Evolutionary conservation across 768 basidiomycete genomes (phyloP), one percentile per base, ranked within the genome.

Genomic region (Termitomyces sp.): DNA sequence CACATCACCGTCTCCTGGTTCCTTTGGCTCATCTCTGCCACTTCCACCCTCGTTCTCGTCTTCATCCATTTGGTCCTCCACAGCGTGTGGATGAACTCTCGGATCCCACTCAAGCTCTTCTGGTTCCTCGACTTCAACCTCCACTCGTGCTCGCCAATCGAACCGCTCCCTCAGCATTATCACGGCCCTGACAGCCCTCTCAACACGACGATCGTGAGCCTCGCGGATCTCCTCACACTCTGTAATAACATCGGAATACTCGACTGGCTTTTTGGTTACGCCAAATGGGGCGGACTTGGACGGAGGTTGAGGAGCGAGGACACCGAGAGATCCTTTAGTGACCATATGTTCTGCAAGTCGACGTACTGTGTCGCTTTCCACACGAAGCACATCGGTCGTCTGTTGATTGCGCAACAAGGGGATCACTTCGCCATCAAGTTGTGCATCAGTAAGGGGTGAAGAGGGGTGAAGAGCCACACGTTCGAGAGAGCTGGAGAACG

Each of bases 61-160:
- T 32, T 53, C 60, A 28, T 57, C 56, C 32, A 56, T 51, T 20
- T 40, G 53, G 20, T 56, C 62, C 3, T 49, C 60, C 20, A 46
- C 50, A 14, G 14, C 51, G 35, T 52, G 48, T 14, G 55, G 56
- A 43, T 62, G 56, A 47, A 74, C 32, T 43, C 82, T 74, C 4
- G 86, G 85, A 62, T 86, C 86, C 85, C 86, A 88, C 20, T 82
- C 84, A 38, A 88, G 71, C 60, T 90, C 90, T 62, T 90, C 88
- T 3, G 87, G 88, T 68, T 91, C 89, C 61, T 88, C 89, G 14
- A 84, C 82, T 64, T 87, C 85, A 13, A 91, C 89, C 59, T 83
- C 84, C 22, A 92, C 87, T n/a, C 91, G 77, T 62, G 84, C 82
- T 67, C 85, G 86, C 87, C 90, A 91, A 48, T 92, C 89, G 67